phyloP scores from a whole-genome alignment of 2,329 filamentous ascomycete species.

The Emergomyces pasteurianus region DNA sequence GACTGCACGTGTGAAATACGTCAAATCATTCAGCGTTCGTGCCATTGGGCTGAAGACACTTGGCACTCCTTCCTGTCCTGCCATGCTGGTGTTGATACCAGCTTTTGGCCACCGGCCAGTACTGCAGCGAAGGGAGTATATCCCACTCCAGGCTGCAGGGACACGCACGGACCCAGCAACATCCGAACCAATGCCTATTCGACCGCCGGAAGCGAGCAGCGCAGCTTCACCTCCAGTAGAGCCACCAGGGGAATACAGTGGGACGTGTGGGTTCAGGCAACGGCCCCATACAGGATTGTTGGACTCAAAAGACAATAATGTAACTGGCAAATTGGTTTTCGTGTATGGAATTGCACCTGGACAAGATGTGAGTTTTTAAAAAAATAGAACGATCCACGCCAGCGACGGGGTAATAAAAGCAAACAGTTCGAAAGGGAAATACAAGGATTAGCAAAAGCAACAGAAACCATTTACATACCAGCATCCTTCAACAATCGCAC shows the following conservation, averaged over 20 bases:
- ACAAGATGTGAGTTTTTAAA: neutral
- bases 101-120: conserved; percentile 84
- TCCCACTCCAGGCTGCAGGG: conserved; percentile 80
- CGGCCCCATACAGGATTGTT: conserved; percentile 71
- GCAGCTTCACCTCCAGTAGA: conserved; percentile 79
- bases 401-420: neutral
- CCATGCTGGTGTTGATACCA: conserved; percentile 77
- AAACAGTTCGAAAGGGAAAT: conserved; percentile 1
- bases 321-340: conserved; percentile 84
- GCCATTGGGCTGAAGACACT: conserved; percentile 91
- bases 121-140: conserved; percentile 76
- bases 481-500: conserved; percentile 73
- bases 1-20: conserved; percentile 69
- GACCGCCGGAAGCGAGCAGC: conserved; percentile 64
- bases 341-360: conserved; percentile 73
- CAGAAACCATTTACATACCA: conserved; percentile 26
- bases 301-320: conserved; percentile 75
- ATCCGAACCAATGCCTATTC: conserved; percentile 83
- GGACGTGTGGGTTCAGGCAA: conserved; percentile 70
- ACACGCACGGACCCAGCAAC: conserved; percentile 80
- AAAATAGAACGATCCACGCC: neutral
- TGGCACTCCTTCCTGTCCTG: conserved; percentile 79
- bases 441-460: neutral
- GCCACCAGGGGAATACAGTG: conserved; percentile 75
- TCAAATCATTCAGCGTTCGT: conserved; percentile 67